Percentiles rank a stretch among this genome's conserved stretches.
These are phyloP conservation scores for Entomortierella chlamydospora DNA, from an alignment of 192 early-diverging fungal species.

Conservation along the genomic window DNA sequence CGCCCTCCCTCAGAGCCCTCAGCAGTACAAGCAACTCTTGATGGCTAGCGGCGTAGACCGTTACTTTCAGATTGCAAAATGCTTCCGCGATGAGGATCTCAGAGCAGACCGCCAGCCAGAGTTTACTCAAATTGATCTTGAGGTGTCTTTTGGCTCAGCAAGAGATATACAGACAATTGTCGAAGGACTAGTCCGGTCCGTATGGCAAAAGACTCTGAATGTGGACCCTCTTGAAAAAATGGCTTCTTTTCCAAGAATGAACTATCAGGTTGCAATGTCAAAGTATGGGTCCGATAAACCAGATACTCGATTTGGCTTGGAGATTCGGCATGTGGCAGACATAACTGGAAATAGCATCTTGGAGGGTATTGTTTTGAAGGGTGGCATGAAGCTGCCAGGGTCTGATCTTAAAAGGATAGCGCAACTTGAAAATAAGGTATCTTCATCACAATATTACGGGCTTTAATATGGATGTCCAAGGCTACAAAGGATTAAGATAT, in stretches of 20 bases:
- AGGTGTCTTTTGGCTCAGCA: conserved; percentile 85
- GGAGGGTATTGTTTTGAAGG: conserved; percentile 66
- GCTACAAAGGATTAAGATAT: no score
- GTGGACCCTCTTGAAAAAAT: conserved; percentile 60
- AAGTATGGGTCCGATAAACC: conserved; percentile 94
- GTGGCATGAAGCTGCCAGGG: conserved; percentile 44
- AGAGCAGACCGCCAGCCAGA: conserved; percentile 93
- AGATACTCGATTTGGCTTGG: conserved; percentile 84
- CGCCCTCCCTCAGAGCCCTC: conserved; percentile 91
- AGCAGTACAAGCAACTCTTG: conserved; percentile 94
- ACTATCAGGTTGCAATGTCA: conserved; percentile 86
- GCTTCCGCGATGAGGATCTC: conserved; percentile 91
- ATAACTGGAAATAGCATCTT: conserved; percentile 36
- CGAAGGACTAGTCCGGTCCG: conserved; percentile 74
- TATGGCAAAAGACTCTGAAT: conserved; percentile 70
- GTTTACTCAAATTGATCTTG: conserved; percentile 95
- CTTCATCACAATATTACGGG: no score
- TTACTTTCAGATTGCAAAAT: conserved; percentile 94
- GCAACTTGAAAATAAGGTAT: conserved; percentile 14
- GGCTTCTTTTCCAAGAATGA: conserved; percentile 77
- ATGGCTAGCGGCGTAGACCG: conserved; percentile 92
- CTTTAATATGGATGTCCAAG: no score
- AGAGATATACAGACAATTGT: conserved; percentile 77
- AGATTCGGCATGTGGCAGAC: conserved; percentile 54
- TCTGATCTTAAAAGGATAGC: conserved; percentile 48